Evolutionary conservation across 2,329 filamentous ascomycete genomes (phyloP), one percentile per base, ranked within the genome.

Genomic region (Chalaropsis ovoidea): DNA sequence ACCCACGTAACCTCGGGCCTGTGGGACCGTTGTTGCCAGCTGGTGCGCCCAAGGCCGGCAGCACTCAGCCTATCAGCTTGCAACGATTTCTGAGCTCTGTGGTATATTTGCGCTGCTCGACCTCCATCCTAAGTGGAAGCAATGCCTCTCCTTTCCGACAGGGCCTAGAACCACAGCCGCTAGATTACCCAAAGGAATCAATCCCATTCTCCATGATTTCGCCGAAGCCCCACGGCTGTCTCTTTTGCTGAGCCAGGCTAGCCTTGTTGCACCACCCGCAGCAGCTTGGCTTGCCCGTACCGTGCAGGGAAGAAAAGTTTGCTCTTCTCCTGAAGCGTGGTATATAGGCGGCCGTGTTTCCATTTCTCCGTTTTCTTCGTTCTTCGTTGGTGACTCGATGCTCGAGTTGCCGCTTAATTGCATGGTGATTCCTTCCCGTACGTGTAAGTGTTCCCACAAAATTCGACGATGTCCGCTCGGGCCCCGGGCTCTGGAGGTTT

Each of bases 361-460:
- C 27, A 1, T 10, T 22, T 52, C 17, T 62, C 27, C 11, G 11
- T 43, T 63, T 24, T 64, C 27, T 39, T 13, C 15, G 5, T 63
- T 42, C 35, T 39, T 45, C 7, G 39, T 6, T 22, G 31, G 17
- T 39, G 3, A 19, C 27, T 47, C 61, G 41, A 24, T 11, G 41
- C n/a, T 39, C 61, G 61, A 47, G 13, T 24, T 62, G 54, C 54
- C 54, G 61, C 61, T 62, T 62, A 45, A 13, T 52, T 27, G 60
- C 66, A 65, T 62, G 52, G 58, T 63, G 61, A 63, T 56, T 67
- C 63, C 66, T 67, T 67, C 66, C 63, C 63, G 66, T 62, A 27
- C 63, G 60, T 67, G 66, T 67, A 67, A 67, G 66, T 67, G 58
- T 61, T 67, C 64, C 63, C 66, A 61, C 56, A 19, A 52, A 22